phyloP scores from a whole-genome alignment of 2,329 filamentous ascomycete species.

The Aureobasidium musti region DNA sequence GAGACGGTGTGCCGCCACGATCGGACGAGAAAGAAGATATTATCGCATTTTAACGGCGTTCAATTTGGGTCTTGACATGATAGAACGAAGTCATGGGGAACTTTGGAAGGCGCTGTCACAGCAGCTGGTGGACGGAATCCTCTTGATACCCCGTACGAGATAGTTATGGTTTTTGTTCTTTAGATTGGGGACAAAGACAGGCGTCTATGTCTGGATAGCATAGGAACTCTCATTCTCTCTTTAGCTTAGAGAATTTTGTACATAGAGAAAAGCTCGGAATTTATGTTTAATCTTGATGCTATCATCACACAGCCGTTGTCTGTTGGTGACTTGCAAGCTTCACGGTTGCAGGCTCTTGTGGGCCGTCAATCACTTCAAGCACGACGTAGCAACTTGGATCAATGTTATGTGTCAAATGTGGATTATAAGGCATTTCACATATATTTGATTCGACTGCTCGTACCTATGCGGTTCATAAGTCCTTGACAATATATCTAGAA shows the following conservation, averaged over 20 bases:
- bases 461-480: no score
- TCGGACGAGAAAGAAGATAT: not conserved
- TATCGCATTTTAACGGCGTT: constrained; percentile 17
- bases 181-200: constrained; percentile 10
- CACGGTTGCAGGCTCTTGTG: no score
- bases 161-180: constrained; percentile 5
- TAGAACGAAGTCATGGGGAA: constrained; percentile 19
- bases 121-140: not conserved
- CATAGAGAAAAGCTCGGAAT: constrained; percentile 17
- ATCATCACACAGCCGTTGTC: no score
- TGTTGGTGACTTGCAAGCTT: no score
- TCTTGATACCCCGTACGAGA: constrained; percentile 5
- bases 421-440: no score
- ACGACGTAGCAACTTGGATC: no score
- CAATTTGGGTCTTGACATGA: constrained; percentile 12
- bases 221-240: constrained; percentile 6
- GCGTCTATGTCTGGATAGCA: not conserved
- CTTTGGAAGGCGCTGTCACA: not conserved
- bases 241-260: constrained; percentile 10
- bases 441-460: no score
- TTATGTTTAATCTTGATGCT: constrained; percentile 5
- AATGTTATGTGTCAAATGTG: not conserved
- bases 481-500: not conserved
- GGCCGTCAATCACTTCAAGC: not conserved
- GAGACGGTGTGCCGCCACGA: constrained; percentile 10